Conservation (phyloP, 164 flowering plant species). For the Aristolochia fimbriata region DNA sequence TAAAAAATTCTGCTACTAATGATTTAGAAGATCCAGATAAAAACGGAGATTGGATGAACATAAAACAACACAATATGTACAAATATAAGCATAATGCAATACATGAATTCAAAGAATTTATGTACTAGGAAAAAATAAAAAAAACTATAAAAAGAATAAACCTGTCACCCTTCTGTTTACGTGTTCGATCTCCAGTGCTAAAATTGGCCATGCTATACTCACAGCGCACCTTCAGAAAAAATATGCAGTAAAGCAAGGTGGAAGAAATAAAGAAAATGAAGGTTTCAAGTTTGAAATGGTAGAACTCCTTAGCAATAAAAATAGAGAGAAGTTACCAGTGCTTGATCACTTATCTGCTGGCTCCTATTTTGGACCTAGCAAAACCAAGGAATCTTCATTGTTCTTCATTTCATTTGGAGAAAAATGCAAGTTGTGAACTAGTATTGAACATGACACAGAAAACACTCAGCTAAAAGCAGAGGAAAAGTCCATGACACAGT, state of each 20-base stretch:
- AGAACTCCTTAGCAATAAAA: not conserved
- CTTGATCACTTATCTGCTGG: conserved; percentile 74
- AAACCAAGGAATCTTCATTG: not conserved
- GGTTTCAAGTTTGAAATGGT: not conserved
- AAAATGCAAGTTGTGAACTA: too few relatives aligned
- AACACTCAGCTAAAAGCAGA: too few relatives aligned
- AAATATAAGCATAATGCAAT: too few relatives aligned
- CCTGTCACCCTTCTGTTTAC: conserved; percentile 96
- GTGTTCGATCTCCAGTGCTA: conserved; percentile 88
- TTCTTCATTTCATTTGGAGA: too few relatives aligned
- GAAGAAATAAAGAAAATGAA: not conserved
- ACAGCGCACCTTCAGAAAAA: conserved; percentile 65
- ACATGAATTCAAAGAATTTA: too few relatives aligned
- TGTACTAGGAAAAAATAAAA: not conserved
- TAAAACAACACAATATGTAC: too few relatives aligned
- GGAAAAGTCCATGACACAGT: too few relatives aligned
- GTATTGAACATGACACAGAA: too few relatives aligned
- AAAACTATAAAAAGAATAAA: conserved; percentile 5
- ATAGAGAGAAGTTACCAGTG: conserved; percentile 47
- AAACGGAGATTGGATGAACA: too few relatives aligned
- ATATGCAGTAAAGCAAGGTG: not conserved
- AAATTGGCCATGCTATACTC: conserved; percentile 98
- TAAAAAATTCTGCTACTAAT: too few relatives aligned
- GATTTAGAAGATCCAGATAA: too few relatives aligned
- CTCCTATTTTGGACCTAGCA: conserved; percentile 71